Evolutionary conservation across 371 early-diverging fungal genomes (phyloP).

Genomic region (Apophysomyces elegans): DNA sequence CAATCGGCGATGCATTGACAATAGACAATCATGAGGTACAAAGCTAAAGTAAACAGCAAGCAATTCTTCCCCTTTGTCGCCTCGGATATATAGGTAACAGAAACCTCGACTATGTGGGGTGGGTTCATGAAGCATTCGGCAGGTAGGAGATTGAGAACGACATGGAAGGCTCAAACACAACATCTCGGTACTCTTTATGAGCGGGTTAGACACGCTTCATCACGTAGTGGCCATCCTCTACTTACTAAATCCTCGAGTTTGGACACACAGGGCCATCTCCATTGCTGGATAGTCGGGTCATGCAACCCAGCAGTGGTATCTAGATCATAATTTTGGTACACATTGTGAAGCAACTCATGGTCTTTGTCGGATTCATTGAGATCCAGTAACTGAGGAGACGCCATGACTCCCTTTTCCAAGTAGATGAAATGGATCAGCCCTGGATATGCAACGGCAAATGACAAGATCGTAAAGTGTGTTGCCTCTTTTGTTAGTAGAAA

Average conservation of each 20-base stretch:
- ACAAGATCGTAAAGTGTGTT: constrained; percentile 52
- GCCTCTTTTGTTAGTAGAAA: constrained; percentile 50
- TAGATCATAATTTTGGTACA: constrained; percentile 30
- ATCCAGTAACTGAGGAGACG: constrained; percentile 39
- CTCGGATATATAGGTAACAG: constrained; percentile 27
- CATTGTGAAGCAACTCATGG: constrained; percentile 37
- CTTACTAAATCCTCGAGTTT: constrained; percentile 34
- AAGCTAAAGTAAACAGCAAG: constrained; percentile 43
- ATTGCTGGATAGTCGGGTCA: constrained; percentile 10
- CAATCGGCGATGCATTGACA: constrained; percentile 43
- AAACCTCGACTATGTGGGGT: constrained; percentile 18
- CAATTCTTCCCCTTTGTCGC: constrained; percentile 26
- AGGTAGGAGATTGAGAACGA: constrained; percentile 4
- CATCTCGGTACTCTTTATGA: constrained; percentile 23
- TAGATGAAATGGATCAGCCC: constrained; percentile 53
- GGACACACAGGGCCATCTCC: constrained; percentile 34
- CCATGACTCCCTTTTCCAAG: constrained; percentile 35
- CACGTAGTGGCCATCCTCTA: not conserved
- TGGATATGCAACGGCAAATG: constrained; percentile 44
- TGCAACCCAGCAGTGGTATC: constrained; percentile 8
- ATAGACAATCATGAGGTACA: constrained; percentile 26
- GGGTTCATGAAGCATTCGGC: constrained; percentile 15
- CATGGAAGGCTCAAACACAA: constrained; percentile 20
- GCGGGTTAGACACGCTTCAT: not conserved
- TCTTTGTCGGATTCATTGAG: constrained; percentile 38